Conservation (phyloP, 805 yeast genomes). For the Kluyveromyces nonfermentans region DNA sequence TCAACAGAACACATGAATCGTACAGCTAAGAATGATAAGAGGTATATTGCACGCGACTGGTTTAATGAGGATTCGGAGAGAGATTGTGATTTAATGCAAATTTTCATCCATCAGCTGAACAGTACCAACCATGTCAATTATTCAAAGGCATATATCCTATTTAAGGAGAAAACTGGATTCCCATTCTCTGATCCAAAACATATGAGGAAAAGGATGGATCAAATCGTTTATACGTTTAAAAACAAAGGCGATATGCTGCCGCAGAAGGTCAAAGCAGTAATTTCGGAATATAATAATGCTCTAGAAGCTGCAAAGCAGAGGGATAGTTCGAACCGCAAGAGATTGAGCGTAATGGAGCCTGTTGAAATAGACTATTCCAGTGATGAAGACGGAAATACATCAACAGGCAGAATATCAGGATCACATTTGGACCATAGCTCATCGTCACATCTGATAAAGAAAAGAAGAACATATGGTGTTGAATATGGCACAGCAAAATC, state of each 20-base stretch:
- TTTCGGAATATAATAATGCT: constrained; percentile 2
- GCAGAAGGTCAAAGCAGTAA: constrained; percentile 1
- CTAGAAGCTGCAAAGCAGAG: constrained; percentile 3
- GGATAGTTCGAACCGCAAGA: constrained; percentile 3
- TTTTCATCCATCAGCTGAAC: constrained; percentile 2
- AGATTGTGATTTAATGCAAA: constrained; percentile 3
- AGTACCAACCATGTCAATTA: constrained; percentile 2
- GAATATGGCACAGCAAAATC: not conserved
- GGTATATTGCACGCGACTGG: constrained; percentile 3
- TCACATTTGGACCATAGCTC: not conserved
- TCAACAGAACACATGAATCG: not conserved
- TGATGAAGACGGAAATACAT: not conserved
- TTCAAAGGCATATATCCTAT: constrained; percentile 2
- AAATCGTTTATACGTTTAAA: constrained; percentile 3
- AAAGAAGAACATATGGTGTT: not conserved
- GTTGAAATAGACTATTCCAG: constrained; percentile 1
- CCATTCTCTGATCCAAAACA: constrained; percentile 4
- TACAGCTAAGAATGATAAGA: not conserved
- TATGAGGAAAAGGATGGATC: constrained; percentile 3
- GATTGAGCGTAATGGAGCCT: constrained; percentile 3
- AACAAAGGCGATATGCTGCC: constrained; percentile 1
- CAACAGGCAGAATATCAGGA: not conserved
- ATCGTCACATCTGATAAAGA: not conserved
- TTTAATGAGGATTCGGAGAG: constrained; percentile 1
- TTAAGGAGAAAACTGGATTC: constrained; percentile 3